These are phyloP conservation scores for Rhypophila decipiens DNA, from an alignment of 495 filamentous ascomycete species.

Conservation along the genomic window DNA sequence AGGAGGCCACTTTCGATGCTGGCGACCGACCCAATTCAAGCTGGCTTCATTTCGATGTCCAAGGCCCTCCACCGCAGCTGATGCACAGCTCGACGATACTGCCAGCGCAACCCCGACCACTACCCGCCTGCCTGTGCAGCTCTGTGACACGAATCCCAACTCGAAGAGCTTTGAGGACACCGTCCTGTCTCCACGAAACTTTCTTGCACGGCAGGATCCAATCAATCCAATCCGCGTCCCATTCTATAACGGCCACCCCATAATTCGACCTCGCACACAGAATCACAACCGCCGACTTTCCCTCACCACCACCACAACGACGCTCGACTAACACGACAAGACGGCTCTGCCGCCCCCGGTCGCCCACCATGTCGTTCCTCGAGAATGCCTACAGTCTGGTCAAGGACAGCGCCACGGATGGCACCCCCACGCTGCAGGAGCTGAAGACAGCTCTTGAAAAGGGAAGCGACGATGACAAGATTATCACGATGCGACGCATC, in stretches of 20 bases:
- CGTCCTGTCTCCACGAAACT: neutral
- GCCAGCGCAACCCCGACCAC: conserved; percentile 11
- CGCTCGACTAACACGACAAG: conserved; percentile 5
- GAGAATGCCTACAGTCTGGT: conserved; percentile 92
- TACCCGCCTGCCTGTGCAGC: conserved; percentile 7
- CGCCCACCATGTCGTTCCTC: conserved; percentile 82
- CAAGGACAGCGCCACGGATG: conserved; percentile 88
- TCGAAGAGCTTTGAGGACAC: conserved; percentile 4
- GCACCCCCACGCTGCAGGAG: conserved; percentile 79
- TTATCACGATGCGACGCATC: conserved; percentile 98
- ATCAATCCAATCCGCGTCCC: conserved; percentile 1
- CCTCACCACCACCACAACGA: conserved; percentile 10
- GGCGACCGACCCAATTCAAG: conserved; percentile 17
- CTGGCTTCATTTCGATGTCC: conserved; percentile 14
- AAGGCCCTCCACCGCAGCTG: conserved; percentile 15
- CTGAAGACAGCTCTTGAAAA: conserved; percentile 93
- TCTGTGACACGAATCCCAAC: conserved; percentile 3
- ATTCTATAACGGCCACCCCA: conserved; percentile 10
- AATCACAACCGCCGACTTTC: neutral
- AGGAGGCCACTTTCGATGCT: conserved; percentile 21
- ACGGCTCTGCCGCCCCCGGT: conserved; percentile 11
- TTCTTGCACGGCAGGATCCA: too few species aligned
- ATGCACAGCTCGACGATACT: conserved; percentile 19
- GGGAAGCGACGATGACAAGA: conserved; percentile 91
- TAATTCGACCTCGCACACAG: conserved; percentile 5